Percentiles rank a stretch among this genome's conserved stretches.
phyloP scores from a whole-genome alignment of 2,329 filamentous ascomycete genomes.

The Rutstroemia sydowiana region DNA sequence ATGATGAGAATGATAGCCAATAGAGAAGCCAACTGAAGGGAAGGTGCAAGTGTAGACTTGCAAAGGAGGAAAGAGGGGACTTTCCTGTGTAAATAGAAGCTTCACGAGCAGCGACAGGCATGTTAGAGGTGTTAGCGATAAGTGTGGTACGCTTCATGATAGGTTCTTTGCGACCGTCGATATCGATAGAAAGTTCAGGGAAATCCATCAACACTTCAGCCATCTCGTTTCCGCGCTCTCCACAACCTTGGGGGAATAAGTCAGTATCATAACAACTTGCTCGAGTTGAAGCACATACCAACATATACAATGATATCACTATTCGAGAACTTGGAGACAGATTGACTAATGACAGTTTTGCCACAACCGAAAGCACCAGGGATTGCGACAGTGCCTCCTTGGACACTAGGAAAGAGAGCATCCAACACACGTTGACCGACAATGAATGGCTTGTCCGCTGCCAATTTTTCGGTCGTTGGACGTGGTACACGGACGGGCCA shows the following conservation, averaged over 20 bases:
- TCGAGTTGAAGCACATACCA: slow-evolving; percentile 30
- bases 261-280: neutral
- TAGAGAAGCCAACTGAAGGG: no score
- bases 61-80: no score
- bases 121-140: slow-evolving; percentile 99
- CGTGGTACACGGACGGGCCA: slow-evolving; percentile 97
- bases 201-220: slow-evolving; percentile 99
- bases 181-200: slow-evolving; percentile 90
- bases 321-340: slow-evolving; percentile 99
- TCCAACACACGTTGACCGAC: slow-evolving; percentile 96
- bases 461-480: slow-evolving; percentile 84
- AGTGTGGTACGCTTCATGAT: slow-evolving; percentile 99
- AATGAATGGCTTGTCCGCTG: slow-evolving; percentile 83
- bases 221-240: slow-evolving; percentile 98
- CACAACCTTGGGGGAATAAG: slow-evolving; percentile 27
- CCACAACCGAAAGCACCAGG: slow-evolving; percentile 97
- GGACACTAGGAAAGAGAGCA: slow-evolving; percentile 90
- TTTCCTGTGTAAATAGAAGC: slow-evolving; percentile 97
- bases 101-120: slow-evolving; percentile 97
- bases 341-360: slow-evolving; percentile 98
- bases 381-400: slow-evolving; percentile 96
- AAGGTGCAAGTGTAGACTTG: no score
- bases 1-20: no score
- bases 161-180: slow-evolving; percentile 90
- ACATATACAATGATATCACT: slow-evolving; percentile 98